phyloP scores from a whole-genome alignment of 306 rosid genomes.

The Vicia faba region DNA sequence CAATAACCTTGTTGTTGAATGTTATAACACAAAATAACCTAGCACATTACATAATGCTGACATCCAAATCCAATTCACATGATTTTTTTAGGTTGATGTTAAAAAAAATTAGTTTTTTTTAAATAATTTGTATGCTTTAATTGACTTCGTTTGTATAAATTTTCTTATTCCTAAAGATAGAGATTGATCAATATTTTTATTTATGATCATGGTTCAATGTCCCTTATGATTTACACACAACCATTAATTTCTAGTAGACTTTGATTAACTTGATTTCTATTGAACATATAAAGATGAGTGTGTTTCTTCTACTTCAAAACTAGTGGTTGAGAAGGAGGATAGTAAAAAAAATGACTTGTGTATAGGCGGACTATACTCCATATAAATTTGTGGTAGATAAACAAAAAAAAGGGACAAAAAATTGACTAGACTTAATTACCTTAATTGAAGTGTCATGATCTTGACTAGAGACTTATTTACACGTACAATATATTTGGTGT shows the following conservation, averaged over 20 bases:
- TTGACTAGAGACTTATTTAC: conserved; percentile 37
- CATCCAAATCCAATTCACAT: conserved; percentile 33
- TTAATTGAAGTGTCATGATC: conserved; percentile 52
- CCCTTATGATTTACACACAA: conserved; percentile 15
- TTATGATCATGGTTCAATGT: conserved; percentile 34
- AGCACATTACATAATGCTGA: conserved; percentile 33
- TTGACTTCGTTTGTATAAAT: conserved; percentile 6
- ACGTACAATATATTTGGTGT: conserved; percentile 35
- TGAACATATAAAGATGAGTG: conserved; percentile 16
- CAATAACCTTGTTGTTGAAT: conserved; percentile 21
- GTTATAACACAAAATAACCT: conserved; percentile 37
- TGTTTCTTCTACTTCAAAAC: conserved; percentile 39
- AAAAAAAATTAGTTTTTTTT: conserved; percentile 22
- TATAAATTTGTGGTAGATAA: conserved; percentile 23
- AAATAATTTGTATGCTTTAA: conserved; percentile 19
- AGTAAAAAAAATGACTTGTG: conserved; percentile 5
- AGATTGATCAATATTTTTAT: conserved; percentile 39
- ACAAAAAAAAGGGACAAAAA: conserved; percentile 37
- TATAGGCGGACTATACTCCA: conserved; percentile 12
- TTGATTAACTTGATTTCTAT: conserved; percentile 27
- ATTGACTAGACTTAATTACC: conserved; percentile 40
- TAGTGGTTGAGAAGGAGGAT: conserved; percentile 35
- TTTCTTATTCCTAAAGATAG: neutral
- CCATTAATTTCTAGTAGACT: conserved; percentile 34
- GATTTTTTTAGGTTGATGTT: conserved; percentile 28